Percentiles rank a stretch among this genome's conserved stretches.
Evolutionary conservation across 345 rosid species (phyloP).

Genomic region (Turnera subulata): DNA sequence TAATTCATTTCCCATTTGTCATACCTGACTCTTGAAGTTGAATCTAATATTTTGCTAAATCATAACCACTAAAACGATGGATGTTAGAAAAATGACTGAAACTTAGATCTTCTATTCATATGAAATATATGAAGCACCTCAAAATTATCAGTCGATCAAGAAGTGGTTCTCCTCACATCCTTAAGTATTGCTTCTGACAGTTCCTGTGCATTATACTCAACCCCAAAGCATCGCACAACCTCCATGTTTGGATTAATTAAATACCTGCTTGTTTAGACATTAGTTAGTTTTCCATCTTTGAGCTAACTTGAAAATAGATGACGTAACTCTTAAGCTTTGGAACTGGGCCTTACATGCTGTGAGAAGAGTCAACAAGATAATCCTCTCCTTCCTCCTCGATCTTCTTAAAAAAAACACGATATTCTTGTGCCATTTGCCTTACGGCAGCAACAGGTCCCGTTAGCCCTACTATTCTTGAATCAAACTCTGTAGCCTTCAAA

Average conservation of each 20-base stretch:
- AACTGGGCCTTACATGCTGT: conserved; percentile 52
- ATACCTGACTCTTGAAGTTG: no score
- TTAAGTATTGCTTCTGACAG: conserved; percentile 51
- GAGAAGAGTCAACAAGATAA: conserved; percentile 80
- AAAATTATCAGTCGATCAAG: background rate
- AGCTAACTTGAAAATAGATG: background rate
- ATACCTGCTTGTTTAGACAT: conserved; percentile 44
- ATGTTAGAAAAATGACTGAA: no score
- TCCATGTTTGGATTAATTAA: conserved; percentile 81
- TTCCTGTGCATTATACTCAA: conserved; percentile 62
- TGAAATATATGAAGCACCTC: no score
- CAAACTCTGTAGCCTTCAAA: conserved; percentile 57
- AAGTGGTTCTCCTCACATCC: conserved; percentile 37
- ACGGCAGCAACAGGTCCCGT: conserved; percentile 60
- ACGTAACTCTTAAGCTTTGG: background rate
- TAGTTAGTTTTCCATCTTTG: background rate
- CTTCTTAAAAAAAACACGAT: conserved; percentile 74
- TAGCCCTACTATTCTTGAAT: conserved; percentile 63
- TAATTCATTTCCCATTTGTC: no score
- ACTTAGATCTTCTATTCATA: no score
- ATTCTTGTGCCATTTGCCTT: conserved; percentile 88
- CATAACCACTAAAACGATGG: no score
- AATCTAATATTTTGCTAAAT: no score
- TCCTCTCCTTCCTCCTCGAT: conserved; percentile 85
- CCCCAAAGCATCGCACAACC: conserved; percentile 69